Evolutionary conservation across 805 yeast genomes (phyloP).

Genomic region (Metschnikowia henanensis): DNA sequence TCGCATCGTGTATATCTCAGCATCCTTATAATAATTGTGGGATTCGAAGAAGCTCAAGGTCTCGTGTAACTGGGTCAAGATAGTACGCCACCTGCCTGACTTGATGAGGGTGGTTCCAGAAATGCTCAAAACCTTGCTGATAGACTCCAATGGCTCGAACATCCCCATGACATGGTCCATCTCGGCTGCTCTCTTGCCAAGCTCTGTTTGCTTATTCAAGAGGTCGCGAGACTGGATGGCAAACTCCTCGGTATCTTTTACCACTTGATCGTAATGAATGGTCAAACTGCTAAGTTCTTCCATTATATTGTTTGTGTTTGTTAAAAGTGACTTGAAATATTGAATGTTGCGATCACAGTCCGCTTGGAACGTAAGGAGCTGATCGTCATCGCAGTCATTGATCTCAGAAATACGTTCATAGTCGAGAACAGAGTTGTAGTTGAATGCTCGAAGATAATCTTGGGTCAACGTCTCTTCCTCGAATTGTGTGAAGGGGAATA

Average conservation of each 20-base stretch:
- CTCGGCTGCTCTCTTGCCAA: constrained; percentile 42
- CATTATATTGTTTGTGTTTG: constrained; percentile 46
- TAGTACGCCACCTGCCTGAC: constrained; percentile 30
- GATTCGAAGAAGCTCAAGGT: constrained; percentile 61
- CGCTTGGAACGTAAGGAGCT: constrained; percentile 37
- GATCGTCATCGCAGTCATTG: constrained; percentile 36
- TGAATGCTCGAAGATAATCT: constrained; percentile 37
- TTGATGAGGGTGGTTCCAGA: constrained; percentile 67
- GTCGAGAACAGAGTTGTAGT: constrained; percentile 41
- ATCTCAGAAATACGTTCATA: constrained; percentile 41
- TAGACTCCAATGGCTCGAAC: constrained; percentile 70
- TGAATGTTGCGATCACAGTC: constrained; percentile 21
- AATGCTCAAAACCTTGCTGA: constrained; percentile 65
- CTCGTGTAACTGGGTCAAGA: constrained; percentile 57
- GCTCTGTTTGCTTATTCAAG: constrained; percentile 45
- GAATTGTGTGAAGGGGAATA: constrained; percentile 37
- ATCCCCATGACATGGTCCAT: constrained; percentile 51
- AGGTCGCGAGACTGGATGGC: constrained; percentile 55
- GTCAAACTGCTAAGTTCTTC: constrained; percentile 48
- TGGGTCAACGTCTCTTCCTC: constrained; percentile 39
- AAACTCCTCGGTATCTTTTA: constrained; percentile 62
- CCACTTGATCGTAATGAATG: constrained; percentile 55
- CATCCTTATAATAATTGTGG: constrained; percentile 58
- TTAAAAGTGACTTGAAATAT: constrained; percentile 35
- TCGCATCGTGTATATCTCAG: constrained; percentile 64